phyloP scores from a whole-genome alignment of 768 basidiomycete genomes.

The Boletus reticuloceps region DNA sequence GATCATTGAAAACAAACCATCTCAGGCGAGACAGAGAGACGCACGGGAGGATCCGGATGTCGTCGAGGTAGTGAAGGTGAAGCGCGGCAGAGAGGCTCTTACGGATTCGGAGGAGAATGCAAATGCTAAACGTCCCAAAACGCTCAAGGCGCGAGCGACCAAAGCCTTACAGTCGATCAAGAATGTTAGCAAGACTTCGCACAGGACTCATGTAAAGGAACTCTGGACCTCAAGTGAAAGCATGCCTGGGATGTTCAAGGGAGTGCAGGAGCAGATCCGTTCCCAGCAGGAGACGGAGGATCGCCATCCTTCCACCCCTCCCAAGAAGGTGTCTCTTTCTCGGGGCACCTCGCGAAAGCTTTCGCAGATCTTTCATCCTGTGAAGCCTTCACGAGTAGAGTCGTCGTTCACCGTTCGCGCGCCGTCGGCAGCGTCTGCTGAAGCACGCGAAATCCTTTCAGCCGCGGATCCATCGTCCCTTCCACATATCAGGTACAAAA shows the following conservation, averaged over 20 bases:
- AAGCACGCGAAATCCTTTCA: constrained; percentile 2
- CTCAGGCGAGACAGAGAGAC: constrained; percentile 21
- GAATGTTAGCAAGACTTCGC: constrained; percentile 37
- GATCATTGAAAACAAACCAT: constrained; percentile 24
- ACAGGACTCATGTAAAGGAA: constrained; percentile 41
- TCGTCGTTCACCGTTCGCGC: constrained; percentile 22
- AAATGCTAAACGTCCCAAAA: constrained; percentile 36
- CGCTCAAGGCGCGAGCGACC: constrained; percentile 46
- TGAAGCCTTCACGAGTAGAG: constrained; percentile 29
- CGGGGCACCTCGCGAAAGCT: constrained; percentile 31
- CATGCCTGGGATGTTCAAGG: constrained; percentile 26
- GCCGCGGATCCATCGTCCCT: constrained; percentile 8
- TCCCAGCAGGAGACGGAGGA: constrained; percentile 13
- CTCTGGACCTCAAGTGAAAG: constrained; percentile 31
- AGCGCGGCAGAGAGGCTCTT: constrained; percentile 32
- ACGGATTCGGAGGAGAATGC: constrained; percentile 24
- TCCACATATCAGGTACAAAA: constrained; percentile 13
- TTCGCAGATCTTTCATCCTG: constrained; percentile 25
- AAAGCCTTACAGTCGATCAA: constrained; percentile 47
- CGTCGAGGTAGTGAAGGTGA: constrained; percentile 59
- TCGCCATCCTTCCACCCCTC: constrained; percentile 12
- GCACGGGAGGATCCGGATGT: constrained; percentile 51
- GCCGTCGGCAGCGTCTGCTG: constrained; percentile 23
- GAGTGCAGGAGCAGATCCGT: constrained; percentile 23
- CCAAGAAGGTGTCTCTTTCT: constrained; percentile 28